A percentile compares a stretch with the other conserved stretches of the same genome.
phyloP scores from a whole-genome alignment of 768 basidiomycete genomes.

The Lactifluus pinguis region DNA sequence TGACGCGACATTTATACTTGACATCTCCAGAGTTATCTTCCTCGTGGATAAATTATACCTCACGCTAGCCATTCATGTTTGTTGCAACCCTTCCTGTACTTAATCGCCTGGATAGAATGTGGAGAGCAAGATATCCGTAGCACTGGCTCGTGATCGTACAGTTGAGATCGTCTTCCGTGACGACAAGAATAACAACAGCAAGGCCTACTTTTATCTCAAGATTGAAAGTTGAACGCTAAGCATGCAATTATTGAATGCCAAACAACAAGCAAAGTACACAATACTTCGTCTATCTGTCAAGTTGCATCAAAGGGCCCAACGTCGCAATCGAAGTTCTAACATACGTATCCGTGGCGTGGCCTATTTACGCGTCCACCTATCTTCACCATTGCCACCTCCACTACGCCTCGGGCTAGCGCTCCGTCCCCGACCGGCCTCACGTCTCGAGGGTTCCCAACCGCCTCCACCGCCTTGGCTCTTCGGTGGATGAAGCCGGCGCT shows the following conservation, averaged over 20 bases:
- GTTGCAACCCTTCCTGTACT: background rate
- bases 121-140: background rate
- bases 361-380: conserved; percentile 41
- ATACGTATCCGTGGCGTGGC: background rate
- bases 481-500: conserved; percentile 63
- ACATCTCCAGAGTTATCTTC: background rate
- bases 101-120: background rate
- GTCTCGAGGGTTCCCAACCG: conserved; percentile 76
- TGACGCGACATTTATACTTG: background rate
- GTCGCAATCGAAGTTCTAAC: background rate
- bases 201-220: background rate
- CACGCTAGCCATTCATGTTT: background rate
- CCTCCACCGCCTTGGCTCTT: conserved; percentile 58
- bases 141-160: background rate
- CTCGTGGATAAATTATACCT: background rate
- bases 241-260: background rate
- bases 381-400: conserved; percentile 59
- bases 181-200: background rate
- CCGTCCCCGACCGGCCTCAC: conserved; percentile 54
- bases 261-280: background rate
- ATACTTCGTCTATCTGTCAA: background rate
- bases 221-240: background rate
- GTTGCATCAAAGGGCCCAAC: background rate
- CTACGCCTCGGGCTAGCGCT: conserved; percentile 67
- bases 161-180: background rate